phyloP scores from a whole-genome alignment of 1,284 basidiomycete species.

The Cutaneotrichosporon sp. region DNA sequence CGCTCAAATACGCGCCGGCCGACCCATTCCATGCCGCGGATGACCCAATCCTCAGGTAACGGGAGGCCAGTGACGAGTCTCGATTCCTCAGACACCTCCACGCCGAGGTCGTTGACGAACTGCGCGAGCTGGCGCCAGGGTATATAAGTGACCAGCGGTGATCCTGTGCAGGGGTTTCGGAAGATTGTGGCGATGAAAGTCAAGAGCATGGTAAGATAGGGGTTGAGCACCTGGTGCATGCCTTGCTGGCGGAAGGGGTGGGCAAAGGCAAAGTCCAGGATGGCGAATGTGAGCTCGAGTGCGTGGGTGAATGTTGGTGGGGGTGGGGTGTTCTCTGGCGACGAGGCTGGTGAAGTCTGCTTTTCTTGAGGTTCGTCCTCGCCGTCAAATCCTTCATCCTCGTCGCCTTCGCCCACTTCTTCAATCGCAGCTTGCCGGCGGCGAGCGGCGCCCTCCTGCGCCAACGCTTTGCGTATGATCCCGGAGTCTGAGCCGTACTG shows the following conservation, averaged over 20 bases:
- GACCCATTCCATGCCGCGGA: conserved; percentile 93
- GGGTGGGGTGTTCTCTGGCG: conserved; percentile 38
- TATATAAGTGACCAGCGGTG: conserved; percentile 65
- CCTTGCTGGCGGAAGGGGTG: conserved; percentile 58
- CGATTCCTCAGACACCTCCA: conserved; percentile 57
- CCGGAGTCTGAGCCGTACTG: conserved; percentile 81
- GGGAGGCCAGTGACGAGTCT: conserved; percentile 56
- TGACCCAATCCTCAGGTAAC: conserved; percentile 89
- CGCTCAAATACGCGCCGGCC: conserved; percentile 80
- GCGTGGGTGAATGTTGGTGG: conserved; percentile 67
- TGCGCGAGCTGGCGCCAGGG: conserved; percentile 74
- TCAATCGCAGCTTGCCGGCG: conserved; percentile 47
- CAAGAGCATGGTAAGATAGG: conserved; percentile 78
- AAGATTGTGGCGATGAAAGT: conserved; percentile 79
- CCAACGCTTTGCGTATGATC: conserved; percentile 57
- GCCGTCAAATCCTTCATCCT: not conserved
- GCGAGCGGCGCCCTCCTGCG: conserved; percentile 42
- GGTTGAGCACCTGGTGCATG: conserved; percentile 65
- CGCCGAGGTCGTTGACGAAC: conserved; percentile 55
- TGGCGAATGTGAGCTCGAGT: conserved; percentile 70
- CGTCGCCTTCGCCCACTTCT: conserved; percentile 44
- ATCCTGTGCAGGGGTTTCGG: conserved; percentile 60
- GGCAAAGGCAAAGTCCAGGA: conserved; percentile 67
- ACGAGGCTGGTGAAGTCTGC: not conserved
- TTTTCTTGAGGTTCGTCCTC: conserved; percentile 2